phyloP scores from a whole-genome alignment of 2,329 filamentous ascomycete species.

The Penicillium polonicum region DNA sequence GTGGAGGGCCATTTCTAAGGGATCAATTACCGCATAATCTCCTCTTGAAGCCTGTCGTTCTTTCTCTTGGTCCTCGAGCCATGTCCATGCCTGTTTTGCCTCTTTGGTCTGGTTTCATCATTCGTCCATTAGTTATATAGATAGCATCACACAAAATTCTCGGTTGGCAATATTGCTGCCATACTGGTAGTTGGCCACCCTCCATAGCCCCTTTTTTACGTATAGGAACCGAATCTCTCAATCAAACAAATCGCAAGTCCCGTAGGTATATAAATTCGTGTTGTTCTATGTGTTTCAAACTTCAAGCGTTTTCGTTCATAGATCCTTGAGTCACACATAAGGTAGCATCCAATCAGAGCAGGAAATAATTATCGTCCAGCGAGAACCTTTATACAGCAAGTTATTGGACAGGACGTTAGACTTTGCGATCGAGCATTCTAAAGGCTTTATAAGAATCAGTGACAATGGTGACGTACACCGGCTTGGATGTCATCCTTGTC shows the following conservation, averaged over 20 bases:
- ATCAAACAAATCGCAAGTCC: background rate
- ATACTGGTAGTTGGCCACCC: background rate
- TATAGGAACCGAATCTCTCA: background rate
- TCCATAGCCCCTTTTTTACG: background rate
- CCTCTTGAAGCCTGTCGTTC: background rate
- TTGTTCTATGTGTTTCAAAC: background rate
- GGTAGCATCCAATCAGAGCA: background rate
- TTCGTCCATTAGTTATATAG: background rate
- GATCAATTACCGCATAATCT: background rate
- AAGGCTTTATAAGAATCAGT: background rate
- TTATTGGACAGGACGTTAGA: background rate
- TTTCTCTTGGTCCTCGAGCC: background rate
- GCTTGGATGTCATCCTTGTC: background rate
- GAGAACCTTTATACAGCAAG: background rate
- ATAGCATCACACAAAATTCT: background rate
- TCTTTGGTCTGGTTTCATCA: background rate
- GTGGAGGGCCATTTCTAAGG: background rate
- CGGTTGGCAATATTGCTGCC: background rate
- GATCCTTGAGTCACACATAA: background rate
- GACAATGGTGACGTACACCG: background rate
- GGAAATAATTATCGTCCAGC: background rate
- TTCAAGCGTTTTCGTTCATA: background rate
- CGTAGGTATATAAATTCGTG: background rate
- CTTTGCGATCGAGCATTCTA: background rate
- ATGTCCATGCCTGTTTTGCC: background rate